These are phyloP conservation scores for Allomyces arbusculus DNA, from an alignment of 192 early-diverging fungal species.

Conservation along the genomic window DNA sequence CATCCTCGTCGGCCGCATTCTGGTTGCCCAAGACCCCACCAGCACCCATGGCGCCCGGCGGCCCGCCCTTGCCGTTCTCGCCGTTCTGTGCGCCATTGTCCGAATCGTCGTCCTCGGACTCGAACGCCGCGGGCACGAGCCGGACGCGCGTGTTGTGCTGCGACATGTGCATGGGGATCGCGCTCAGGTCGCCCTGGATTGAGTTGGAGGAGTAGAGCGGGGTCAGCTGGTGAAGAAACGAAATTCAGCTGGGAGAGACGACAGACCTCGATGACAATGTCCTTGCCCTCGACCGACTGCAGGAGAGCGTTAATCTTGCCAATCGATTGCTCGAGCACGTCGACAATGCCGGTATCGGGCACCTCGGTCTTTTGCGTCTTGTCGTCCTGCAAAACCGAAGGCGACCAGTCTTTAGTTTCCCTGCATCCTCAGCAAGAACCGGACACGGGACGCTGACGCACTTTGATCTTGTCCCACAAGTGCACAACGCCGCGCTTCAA, in stretches of 20 bases:
- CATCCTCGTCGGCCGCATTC: constrained; percentile 29
- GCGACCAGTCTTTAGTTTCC: too few species aligned
- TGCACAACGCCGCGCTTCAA: constrained; percentile 32
- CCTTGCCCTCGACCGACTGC: not conserved
- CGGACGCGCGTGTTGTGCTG: constrained; percentile 36
- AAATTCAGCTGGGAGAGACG: constrained; percentile 1
- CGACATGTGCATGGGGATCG: constrained; percentile 23
- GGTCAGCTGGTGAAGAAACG: not conserved
- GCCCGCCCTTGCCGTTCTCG: constrained; percentile 1
- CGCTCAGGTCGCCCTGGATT: constrained; percentile 8
- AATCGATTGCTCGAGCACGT: not conserved
- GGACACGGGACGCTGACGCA: too few species aligned
- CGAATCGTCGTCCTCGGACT: constrained; percentile 15
- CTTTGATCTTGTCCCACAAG: constrained; percentile 31
- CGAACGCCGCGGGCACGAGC: constrained; percentile 31
- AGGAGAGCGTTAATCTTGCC: not conserved
- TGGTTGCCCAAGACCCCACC: too few species aligned
- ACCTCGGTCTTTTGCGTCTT: not conserved
- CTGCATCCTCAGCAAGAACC: too few species aligned
- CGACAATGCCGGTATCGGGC: not conserved
- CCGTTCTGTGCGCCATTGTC: constrained; percentile 16
- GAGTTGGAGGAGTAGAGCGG: not conserved
- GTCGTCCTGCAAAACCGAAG: not conserved
- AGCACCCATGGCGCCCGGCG: constrained; percentile 3
- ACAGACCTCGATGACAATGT: not conserved